Evolutionary conservation across 257 asterid genomes (phyloP).

Genomic region (Nicotiana tomentosiformis): DNA sequence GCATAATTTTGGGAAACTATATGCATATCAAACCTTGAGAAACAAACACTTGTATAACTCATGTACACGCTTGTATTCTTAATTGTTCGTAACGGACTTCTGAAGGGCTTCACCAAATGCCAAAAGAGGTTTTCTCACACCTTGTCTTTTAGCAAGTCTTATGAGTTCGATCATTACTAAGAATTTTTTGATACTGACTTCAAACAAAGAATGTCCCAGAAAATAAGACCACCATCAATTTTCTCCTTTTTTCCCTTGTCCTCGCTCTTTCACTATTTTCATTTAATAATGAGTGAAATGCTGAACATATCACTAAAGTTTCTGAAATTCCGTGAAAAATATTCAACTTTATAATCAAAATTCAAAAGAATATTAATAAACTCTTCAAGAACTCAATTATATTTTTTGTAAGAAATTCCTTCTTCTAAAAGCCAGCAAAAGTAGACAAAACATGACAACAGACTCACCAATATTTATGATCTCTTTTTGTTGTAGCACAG

Average conservation of each 20-base stretch:
- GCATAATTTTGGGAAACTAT: not conserved
- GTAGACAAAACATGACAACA: constrained; percentile 43
- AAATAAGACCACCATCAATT: constrained; percentile 5
- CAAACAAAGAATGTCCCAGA: constrained; percentile 17
- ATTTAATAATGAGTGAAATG: constrained; percentile 17
- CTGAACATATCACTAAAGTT: constrained; percentile 31
- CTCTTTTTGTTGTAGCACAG: constrained; percentile 36
- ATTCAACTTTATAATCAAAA: constrained; percentile 17
- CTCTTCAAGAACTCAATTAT: not conserved
- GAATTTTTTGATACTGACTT: constrained; percentile 32
- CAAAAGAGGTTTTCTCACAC: not conserved
- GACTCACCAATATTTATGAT: constrained; percentile 35
- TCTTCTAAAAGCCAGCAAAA: constrained; percentile 35
- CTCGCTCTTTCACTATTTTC: constrained; percentile 8
- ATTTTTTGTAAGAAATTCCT: not conserved
- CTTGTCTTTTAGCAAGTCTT: not conserved
- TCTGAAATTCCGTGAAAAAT: constrained; percentile 31
- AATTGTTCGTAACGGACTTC: not conserved
- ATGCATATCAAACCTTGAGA: not conserved
- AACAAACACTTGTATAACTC: not conserved
- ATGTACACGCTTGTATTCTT: not conserved
- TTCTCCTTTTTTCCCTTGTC: not conserved
- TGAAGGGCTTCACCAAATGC: not conserved
- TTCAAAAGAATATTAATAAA: constrained; percentile 32
- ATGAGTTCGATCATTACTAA: not conserved